Conservation (phyloP, 2,329 filamentous ascomycete genomes). For the Fusarium albosuccineum region DNA sequence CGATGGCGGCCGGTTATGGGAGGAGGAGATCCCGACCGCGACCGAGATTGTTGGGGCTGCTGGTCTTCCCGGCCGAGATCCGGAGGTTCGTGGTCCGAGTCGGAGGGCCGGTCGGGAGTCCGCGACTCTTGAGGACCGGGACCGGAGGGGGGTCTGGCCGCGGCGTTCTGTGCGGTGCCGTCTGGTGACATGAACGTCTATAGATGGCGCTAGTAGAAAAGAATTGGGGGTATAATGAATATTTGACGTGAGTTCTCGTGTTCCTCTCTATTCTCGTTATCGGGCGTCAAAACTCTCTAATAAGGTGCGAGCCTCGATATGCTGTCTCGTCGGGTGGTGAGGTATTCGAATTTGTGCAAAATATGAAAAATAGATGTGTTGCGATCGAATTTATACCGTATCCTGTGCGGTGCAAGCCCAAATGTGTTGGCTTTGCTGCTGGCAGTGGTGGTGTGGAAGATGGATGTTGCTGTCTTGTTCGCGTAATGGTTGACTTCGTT, state of each 20-base stretch:
- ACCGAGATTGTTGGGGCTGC: slow-evolving; percentile 18
- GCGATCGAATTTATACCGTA: slow-evolving; percentile 11
- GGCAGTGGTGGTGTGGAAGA: slow-evolving; percentile 12
- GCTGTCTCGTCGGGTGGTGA: neutral
- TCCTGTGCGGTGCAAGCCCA: slow-evolving; percentile 5
- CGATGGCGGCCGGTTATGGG: slow-evolving; percentile 21
- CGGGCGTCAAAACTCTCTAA: slow-evolving; percentile 41
- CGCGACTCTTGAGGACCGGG: slow-evolving; percentile 22
- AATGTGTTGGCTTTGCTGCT: slow-evolving; percentile 13
- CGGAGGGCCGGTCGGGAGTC: slow-evolving; percentile 15
- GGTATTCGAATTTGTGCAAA: slow-evolving; percentile 2
- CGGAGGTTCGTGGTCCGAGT: slow-evolving; percentile 19
- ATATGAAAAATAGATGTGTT: neutral
- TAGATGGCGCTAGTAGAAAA: slow-evolving; percentile 8
- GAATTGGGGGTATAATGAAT: neutral
- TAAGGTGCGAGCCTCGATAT: slow-evolving; percentile 39
- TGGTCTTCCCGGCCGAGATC: slow-evolving; percentile 15
- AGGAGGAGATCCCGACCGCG: slow-evolving; percentile 19
- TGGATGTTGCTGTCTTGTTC: slow-evolving; percentile 25
- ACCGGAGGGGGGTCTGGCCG: slow-evolving; percentile 29
- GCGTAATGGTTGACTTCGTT: slow-evolving; percentile 37
- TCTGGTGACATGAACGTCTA: slow-evolving; percentile 41
- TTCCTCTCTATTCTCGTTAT: slow-evolving; percentile 14
- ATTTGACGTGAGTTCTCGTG: slow-evolving; percentile 3
- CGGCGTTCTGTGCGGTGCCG: slow-evolving; percentile 24